Base-by-base conservation (phyloP, 768 basidiomycete genomes). In the Sporobolomyces pararoseus region DNA sequence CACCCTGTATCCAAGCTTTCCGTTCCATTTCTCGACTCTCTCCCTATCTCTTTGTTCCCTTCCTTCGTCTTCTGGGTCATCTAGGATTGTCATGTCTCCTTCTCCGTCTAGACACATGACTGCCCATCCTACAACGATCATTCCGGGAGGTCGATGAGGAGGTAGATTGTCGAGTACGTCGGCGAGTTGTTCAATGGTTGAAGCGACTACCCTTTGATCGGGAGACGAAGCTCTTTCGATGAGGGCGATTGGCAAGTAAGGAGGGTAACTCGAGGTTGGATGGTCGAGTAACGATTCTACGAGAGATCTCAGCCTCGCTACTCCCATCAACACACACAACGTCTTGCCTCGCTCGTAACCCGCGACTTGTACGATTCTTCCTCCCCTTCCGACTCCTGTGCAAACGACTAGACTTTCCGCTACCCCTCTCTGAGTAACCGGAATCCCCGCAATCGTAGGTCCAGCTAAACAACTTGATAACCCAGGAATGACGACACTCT, bases 81-180 rank as follows among this genome's bases (percentile, higher is more conserved):
- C 72, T 17, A 73, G 57, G 21, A 74, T 55, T 12, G 42, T 46
- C 68, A 74, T 64, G 42, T 74, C 72, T 19, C 72, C 72, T 44
- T 53, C 52, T 7, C 53, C 72, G 7, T 89, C 87, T 52, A 98
- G 80, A 46, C 89, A 87, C 71, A 92, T 78, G 14, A 89, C 88
- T 3, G 88, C 84, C 94, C 94, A 99, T 3, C 96, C 96, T 74
- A 99, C 83, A 35, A 97, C 84, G 78, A 98, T 89, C 89, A 99
- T 93, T 13, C 93, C 96, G 0, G 96, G 96, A 23, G 94, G 92
- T 42, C 94, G 81, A 79, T 98, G 93, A 75, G 91, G 89, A 12
- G 89, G 91, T 2, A 84, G 81, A 69, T 84, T 85, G 65, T 88
- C 87, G 78, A 97, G 78, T 2, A 89, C 91, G 23, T 79, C 80